Base-by-base conservation (phyloP, 2,329 filamentous ascomycete genomes). In the Hypoxylon sp. region DNA sequence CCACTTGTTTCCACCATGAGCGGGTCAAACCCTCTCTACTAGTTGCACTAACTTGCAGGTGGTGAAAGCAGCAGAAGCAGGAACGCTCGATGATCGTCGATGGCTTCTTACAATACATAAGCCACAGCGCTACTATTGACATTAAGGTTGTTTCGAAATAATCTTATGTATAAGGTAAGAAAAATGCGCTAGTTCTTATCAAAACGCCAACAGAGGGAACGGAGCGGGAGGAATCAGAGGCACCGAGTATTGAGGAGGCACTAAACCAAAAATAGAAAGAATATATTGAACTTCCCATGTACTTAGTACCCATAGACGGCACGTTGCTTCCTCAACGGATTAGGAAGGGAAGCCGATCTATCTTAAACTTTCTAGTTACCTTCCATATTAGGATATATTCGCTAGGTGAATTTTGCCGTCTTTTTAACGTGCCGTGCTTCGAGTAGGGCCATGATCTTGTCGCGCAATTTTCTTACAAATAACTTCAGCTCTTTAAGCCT, bases 31-130 rank as follows among this genome's bases (percentile, higher is more conserved):
- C 23, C 52, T 53, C 19, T 55, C n/a, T 37, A 48, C 50, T 63
- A 56, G 57, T 53, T 46, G 50, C 59, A 47, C 57, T 50, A 58
- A 61, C 50, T 52, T 63, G 51, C 57, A 60, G 53, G 43, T 53
- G 19, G 57, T 51, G 51, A 57, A 68, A 63, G 55, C 59, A 68
- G 66, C 55, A 66, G 54, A 68, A 63, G 55, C 59, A 68, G 66
- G 59, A 66, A 66, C 63, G 27, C 23, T 43, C 32, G 29, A 30
- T 45, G 37, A 63, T 52, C 45, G 16, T 61, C 37, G 14, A 46
- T n/a, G 52, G 45, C 12, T 45, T 41, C 25, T 58, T 19, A 32
- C 41, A 19, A 19, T 50, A 58, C 21, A 34, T 52, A 60, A 46
- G 27, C 30, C 16, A 51, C 11, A 32, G 27, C 16, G 21, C 34